These are phyloP conservation scores for Suhomyces chickasaworum DNA, from an alignment of 1,139 yeast species.

Conservation along the genomic window DNA sequence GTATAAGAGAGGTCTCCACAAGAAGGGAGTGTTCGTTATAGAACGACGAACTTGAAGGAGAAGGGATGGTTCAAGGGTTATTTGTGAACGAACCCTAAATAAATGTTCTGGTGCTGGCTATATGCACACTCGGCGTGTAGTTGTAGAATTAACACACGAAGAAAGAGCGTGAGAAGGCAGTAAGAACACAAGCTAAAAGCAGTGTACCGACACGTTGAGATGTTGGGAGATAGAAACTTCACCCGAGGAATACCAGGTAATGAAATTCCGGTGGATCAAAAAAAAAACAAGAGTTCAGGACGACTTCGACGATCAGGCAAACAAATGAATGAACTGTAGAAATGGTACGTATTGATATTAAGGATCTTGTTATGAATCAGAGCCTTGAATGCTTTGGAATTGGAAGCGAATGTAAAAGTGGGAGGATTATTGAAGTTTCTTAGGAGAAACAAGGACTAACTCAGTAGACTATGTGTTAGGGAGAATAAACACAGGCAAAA, in stretches of 20 bases:
- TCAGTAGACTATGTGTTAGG: background rate
- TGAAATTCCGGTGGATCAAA: background rate
- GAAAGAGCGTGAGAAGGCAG: background rate
- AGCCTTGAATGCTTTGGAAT: background rate
- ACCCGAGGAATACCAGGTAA: background rate
- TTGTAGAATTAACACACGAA: slow-evolving; percentile 12
- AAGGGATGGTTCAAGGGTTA: slow-evolving; percentile 1
- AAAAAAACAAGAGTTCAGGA: background rate
- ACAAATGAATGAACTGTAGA: background rate
- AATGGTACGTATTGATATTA: background rate
- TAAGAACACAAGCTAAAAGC: background rate
- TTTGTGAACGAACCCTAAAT: slow-evolving; percentile 4
- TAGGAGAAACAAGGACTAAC: background rate
- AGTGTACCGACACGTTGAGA: background rate
- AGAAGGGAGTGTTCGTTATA: background rate
- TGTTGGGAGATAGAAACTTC: background rate
- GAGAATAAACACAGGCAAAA: background rate
- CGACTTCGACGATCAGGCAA: background rate
- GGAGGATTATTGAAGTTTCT: background rate
- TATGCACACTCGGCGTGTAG: slow-evolving; percentile 15
- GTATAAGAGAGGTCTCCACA: slow-evolving; percentile 3
- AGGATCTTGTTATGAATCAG: background rate
- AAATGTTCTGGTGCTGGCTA: slow-evolving; percentile 6
- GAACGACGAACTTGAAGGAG: background rate
- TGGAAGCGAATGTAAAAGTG: slow-evolving; percentile 2